Conservation (phyloP, 2,329 filamentous ascomycete species). For the Fusarium beomiforme region DNA sequence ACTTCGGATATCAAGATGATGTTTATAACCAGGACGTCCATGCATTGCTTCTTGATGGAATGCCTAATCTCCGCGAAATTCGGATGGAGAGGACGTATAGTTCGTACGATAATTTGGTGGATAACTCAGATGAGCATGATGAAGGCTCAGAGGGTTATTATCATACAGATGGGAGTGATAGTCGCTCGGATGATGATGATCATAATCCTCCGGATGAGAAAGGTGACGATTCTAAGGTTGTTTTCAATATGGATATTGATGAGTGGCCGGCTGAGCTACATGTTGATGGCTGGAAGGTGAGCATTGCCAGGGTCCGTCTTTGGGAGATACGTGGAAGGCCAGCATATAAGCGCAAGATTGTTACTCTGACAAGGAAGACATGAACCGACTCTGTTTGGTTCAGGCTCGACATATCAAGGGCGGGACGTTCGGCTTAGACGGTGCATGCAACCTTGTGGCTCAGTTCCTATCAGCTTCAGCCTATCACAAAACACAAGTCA, state of each 20-base stretch:
- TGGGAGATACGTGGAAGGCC: not conserved
- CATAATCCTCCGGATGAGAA: too few species aligned
- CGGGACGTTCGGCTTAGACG: not conserved
- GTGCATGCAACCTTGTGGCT: not conserved
- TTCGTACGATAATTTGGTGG: not conserved
- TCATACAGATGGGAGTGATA: too few species aligned
- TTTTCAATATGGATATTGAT: not conserved
- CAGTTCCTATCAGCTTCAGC: constrained; percentile 1
- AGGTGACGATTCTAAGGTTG: too few species aligned
- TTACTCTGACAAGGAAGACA: not conserved
- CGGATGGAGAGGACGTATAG: not conserved
- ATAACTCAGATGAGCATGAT: too few species aligned
- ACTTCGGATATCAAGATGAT: not conserved
- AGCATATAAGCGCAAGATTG: not conserved
- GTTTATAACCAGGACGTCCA: not conserved
- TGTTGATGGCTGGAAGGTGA: not conserved
- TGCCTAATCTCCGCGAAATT: constrained; percentile 13
- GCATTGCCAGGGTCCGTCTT: not conserved
- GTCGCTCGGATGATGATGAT: too few species aligned
- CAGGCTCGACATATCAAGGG: not conserved
- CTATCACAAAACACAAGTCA: constrained; percentile 7
- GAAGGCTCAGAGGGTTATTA: too few species aligned
- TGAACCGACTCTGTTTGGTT: not conserved
- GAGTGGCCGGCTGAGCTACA: not conserved
- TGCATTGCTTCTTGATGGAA: not conserved